A percentile compares a stretch with the other conserved stretches of the same genome.
These are phyloP conservation scores for Leccinum angustisporum DNA, from an alignment of 1,284 basidiomycete species.

Conservation along the genomic window DNA sequence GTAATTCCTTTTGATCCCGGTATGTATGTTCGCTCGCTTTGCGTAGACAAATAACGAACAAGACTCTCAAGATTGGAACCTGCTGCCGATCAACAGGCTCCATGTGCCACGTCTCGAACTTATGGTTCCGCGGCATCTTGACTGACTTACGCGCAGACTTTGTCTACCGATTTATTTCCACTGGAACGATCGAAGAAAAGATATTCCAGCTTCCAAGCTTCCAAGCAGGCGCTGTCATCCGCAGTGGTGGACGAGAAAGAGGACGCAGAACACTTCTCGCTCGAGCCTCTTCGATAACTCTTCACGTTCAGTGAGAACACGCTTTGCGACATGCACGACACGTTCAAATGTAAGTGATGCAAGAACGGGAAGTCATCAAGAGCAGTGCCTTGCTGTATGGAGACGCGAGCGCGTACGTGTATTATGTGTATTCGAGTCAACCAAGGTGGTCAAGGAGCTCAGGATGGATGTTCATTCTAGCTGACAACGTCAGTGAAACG, in stretches of 20 bases:
- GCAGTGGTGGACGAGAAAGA: slow-evolving; percentile 98
- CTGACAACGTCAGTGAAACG: slow-evolving; percentile 83
- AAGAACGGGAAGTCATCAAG: slow-evolving; percentile 81
- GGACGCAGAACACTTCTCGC: slow-evolving; percentile 93
- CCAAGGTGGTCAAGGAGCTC: slow-evolving; percentile 1
- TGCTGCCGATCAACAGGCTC: slow-evolving; percentile 96
- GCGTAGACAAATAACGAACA: background rate
- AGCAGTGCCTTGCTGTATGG: slow-evolving; percentile 90
- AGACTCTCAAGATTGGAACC: slow-evolving; percentile 84
- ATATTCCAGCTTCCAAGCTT: slow-evolving; percentile 91
- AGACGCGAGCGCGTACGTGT: slow-evolving; percentile 92
- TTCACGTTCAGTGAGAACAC: slow-evolving; percentile 92
- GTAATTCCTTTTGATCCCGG: slow-evolving; percentile 91
- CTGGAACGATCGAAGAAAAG: slow-evolving; percentile 99
- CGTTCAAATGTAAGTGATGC: slow-evolving; percentile 97
- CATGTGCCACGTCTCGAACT: slow-evolving; percentile 54
- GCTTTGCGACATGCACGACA: slow-evolving; percentile 92
- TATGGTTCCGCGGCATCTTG: background rate
- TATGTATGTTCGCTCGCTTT: slow-evolving; percentile 31
- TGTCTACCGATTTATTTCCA: slow-evolving; percentile 94
- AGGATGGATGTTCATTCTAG: slow-evolving; percentile 50
- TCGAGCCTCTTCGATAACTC: slow-evolving; percentile 86
- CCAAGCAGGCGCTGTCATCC: slow-evolving; percentile 95
- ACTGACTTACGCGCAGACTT: slow-evolving; percentile 61
- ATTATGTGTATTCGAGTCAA: background rate